Base-by-base conservation (phyloP, 192 early-diverging fungal species). In the Umbelopsis ramanniana region DNA sequence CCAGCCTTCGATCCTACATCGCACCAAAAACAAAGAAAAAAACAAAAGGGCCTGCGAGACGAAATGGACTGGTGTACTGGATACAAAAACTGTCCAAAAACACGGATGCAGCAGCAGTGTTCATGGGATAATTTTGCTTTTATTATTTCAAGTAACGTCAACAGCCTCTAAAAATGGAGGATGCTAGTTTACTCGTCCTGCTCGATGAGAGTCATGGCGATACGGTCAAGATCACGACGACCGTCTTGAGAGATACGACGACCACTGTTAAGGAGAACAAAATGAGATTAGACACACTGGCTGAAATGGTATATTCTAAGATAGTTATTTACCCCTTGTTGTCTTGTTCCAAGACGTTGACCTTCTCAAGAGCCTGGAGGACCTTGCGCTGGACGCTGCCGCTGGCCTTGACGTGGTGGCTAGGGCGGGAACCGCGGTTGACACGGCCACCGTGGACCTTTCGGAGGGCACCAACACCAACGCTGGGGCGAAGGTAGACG, bases 211-310 rank as follows among this genome's bases (percentile, higher is more conserved):
- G 85, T 83, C 81, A 79, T 80, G 66, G 94, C 93, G 82, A 97
- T 97, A 80, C 96, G 95, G 89, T 99, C 97, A 83, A 99, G 91
- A 87, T 98, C 97, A 86, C 97, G 95, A 86, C 96, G 97, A 72
- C 97, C 97, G 76, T 94, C 93, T 69, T 90, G 89, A 83, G 97
- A 92, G 87, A 99, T 96, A 81, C 86, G 88, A 83, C 97, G 95
- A 70, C 97, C 97, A 89, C 95, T 92, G 71, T 26, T 35, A 48
- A 14, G 11, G 2, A n/a, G 17, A 19, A 46, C n/a, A n/a, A n/a
- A n/a, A n/a, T 6, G 50, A 17, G 12, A 14, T 55, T 21, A 9
- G 26, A 35, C 22, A 57, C 22, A 57, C n/a, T n/a, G n/a, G n/a
- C n/a, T n/a, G n/a, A n/a, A n/a, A n/a, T n/a, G n/a, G n/a, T n/a